Conservation (phyloP, 805 yeast species). For the Saccharomycopsis schoenii region DNA sequence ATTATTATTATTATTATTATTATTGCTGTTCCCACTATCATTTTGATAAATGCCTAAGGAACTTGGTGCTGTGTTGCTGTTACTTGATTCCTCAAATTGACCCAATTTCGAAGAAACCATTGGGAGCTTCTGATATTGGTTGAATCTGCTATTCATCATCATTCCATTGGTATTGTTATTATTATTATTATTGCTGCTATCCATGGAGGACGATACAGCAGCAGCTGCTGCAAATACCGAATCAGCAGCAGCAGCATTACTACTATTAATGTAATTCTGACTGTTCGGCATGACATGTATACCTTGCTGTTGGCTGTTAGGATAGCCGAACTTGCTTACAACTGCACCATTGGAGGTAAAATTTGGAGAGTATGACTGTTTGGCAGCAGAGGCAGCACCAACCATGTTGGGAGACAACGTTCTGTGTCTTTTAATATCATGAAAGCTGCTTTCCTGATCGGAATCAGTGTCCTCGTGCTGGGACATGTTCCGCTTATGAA, state of each 20-base stretch:
- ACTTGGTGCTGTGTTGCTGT: not conserved
- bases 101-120: conserved; percentile 8
- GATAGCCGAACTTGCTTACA: conserved; percentile 4
- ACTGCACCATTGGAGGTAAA: conserved; percentile 8
- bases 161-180: conserved; percentile 8
- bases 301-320: conserved; percentile 4
- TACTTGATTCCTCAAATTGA: conserved; percentile 6
- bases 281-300: not conserved
- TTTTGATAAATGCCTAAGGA: not conserved
- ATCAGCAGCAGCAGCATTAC: conserved; percentile 2
- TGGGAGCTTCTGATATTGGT: conserved; percentile 11
- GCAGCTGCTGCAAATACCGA: conserved; percentile 11
- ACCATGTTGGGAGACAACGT: conserved; percentile 2
- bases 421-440: conserved; percentile 19
- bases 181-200: conserved; percentile 5
- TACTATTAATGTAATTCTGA: conserved; percentile 1
- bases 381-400: not conserved
- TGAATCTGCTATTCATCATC: conserved; percentile 1
- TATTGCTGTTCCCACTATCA: not conserved
- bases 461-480: conserved; percentile 16
- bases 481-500: conserved; percentile 12
- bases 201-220: conserved; percentile 8
- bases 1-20: not conserved
- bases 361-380: conserved; percentile 7
- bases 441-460: conserved; percentile 11